Percentiles rank a stretch among this genome's conserved stretches.
Conservation (phyloP, 2,329 filamentous ascomycete species). For the Monosporascus sp. region DNA sequence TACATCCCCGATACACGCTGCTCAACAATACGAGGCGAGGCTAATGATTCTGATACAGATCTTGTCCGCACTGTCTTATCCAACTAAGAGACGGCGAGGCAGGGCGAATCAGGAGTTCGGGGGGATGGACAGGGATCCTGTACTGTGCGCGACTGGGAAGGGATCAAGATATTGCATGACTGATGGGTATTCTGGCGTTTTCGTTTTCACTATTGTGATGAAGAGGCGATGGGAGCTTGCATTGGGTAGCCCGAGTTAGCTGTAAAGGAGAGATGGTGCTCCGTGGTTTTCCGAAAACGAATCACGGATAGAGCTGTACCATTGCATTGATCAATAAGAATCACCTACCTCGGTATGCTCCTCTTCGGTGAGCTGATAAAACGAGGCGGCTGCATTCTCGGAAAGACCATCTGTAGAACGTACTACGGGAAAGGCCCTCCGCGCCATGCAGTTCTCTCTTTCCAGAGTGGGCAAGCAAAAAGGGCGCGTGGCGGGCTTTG, state of each 20-base stretch:
- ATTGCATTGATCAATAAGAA: no score
- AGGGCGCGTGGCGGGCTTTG: no score
- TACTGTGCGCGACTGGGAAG: neutral
- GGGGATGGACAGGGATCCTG: slow-evolving; percentile 5
- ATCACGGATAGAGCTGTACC: neutral
- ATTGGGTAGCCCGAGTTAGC: neutral
- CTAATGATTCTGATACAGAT: slow-evolving; percentile 42
- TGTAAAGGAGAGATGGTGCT: neutral
- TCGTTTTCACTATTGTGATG: neutral
- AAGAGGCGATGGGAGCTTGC: neutral
- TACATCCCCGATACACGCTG: neutral
- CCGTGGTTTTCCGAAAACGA: neutral
- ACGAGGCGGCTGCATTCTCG: no score
- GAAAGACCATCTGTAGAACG: no score
- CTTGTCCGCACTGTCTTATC: slow-evolving; percentile 82
- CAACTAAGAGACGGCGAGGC: slow-evolving; percentile 49
- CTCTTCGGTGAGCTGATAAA: no score
- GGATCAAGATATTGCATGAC: neutral
- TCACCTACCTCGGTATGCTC: neutral
- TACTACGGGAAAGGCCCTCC: no score
- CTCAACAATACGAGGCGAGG: neutral
- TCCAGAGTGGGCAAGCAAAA: no score
- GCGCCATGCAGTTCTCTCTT: no score
- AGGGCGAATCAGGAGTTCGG: slow-evolving; percentile 18
- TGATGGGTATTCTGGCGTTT: neutral